Evolutionary conservation across 108 stramenopile genomes (phyloP).

Genomic region (Stephanodiscus minutulus): DNA sequence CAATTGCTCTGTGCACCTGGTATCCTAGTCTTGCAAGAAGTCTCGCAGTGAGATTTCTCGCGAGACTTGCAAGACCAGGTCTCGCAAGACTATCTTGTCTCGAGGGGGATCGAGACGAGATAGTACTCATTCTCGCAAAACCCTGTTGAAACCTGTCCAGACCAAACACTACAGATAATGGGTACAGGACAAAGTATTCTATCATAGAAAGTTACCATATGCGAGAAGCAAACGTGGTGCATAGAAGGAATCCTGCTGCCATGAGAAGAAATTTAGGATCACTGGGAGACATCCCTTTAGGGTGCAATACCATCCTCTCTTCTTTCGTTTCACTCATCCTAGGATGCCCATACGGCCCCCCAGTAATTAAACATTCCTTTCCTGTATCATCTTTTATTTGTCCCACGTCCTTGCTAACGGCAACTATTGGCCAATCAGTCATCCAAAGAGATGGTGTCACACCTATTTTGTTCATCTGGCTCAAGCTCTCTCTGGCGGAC

Average conservation of each 20-base stretch:
- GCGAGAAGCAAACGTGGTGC: conserved; percentile 9
- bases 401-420: not conserved
- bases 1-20: no score
- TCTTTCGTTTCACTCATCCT: not conserved
- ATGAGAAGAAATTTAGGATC: conserved; percentile 11
- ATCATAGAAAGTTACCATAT: conserved; percentile 8
- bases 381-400: conserved; percentile 4
- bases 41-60: no score
- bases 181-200: no score
- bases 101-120: no score
- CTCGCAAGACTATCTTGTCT: no score
- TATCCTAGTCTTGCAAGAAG: no score
- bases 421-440: conserved; percentile 5
- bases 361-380: conserved; percentile 5
- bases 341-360: not conserved
- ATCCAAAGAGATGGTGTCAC: conserved; percentile 25
- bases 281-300: conserved; percentile 16
- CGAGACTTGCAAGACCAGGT: no score
- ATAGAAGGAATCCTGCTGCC: conserved; percentile 15
- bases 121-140: no score
- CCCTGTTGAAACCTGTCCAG: no score
- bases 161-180: no score
- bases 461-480: not conserved
- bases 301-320: not conserved
- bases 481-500: conserved; percentile 8